Evolutionary conservation across 305 asterid species (phyloP).

Genomic region (Fraxinus sp.): DNA sequence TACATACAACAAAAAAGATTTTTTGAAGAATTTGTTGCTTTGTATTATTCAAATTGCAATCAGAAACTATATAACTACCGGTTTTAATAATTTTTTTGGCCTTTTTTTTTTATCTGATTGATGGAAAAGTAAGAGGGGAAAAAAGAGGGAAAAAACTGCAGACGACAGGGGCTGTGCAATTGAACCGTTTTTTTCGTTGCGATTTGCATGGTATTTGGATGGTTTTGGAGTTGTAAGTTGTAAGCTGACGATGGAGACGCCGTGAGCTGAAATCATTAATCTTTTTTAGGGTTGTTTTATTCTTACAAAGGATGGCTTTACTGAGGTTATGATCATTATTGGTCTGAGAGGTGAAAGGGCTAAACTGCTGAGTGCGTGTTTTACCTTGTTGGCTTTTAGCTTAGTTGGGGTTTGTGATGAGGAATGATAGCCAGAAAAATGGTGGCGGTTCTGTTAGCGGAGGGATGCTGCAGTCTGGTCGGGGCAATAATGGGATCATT

Average conservation of each 20-base stretch:
- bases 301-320: not conserved
- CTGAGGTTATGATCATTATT: not conserved
- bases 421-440: slow-evolving; percentile 3
- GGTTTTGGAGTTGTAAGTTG: not conserved
- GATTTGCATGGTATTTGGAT: not conserved
- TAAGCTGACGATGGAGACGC: not conserved
- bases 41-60: not conserved
- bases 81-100: not conserved
- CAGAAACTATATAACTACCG: not conserved
- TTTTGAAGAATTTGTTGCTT: slow-evolving; percentile 6
- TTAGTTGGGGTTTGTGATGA: not conserved
- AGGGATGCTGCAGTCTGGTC: not conserved
- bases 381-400: not conserved
- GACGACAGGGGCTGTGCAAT: not conserved
- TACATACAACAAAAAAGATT: not conserved
- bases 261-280: not conserved
- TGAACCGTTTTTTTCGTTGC: not conserved
- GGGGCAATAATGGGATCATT: slow-evolving; percentile 7
- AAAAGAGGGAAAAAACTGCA: not conserved
- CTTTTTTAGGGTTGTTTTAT: not conserved
- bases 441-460: not conserved
- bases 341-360: not conserved
- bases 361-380: not conserved
- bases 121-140: not conserved
- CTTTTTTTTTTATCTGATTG: not conserved